Percentiles rank a stretch among this genome's conserved stretches.
Evolutionary conservation across 169 alveolate species (phyloP).

Genomic region (Plasmodium knowlesi): DNA sequence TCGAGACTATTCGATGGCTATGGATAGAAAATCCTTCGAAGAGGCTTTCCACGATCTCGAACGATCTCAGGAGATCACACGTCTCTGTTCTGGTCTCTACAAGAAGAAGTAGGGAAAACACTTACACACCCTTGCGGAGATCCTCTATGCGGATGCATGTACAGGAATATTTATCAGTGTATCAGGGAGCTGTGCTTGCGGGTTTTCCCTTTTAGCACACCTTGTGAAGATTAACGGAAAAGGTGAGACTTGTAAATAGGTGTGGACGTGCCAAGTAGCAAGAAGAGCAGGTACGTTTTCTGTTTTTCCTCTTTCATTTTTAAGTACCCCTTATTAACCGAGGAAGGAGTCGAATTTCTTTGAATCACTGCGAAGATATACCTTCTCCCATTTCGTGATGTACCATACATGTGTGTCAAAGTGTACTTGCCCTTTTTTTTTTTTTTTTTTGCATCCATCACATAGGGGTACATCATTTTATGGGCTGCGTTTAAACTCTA

Average conservation of each 20-base stretch:
- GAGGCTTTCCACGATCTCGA: conserved; percentile 75
- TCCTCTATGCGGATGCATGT: background rate
- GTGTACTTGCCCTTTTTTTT: background rate
- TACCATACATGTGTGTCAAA: background rate
- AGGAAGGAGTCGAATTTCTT: background rate
- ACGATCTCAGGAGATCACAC: conserved; percentile 70
- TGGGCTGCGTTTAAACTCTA: background rate
- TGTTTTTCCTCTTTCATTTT: background rate
- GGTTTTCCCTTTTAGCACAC: background rate
- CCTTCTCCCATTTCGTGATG: background rate
- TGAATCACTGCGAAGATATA: background rate
- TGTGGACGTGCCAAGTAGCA: no score
- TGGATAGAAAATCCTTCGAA: conserved; percentile 74
- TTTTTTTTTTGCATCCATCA: background rate
- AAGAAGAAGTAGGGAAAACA: conserved; percentile 19
- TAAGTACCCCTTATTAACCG: background rate
- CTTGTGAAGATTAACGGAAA: no score
- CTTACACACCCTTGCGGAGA: background rate
- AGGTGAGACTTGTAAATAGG: no score
- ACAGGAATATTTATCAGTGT: background rate
- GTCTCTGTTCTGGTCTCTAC: conserved; percentile 64
- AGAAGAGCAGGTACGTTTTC: background rate
- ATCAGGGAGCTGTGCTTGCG: background rate
- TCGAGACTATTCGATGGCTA: conserved; percentile 15
- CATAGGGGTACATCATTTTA: background rate